Percentiles rank a stretch among this genome's conserved stretches.
These are phyloP conservation scores for Monosporascus ibericus DNA, from an alignment of 2,329 filamentous ascomycete species.

Conservation along the genomic window DNA sequence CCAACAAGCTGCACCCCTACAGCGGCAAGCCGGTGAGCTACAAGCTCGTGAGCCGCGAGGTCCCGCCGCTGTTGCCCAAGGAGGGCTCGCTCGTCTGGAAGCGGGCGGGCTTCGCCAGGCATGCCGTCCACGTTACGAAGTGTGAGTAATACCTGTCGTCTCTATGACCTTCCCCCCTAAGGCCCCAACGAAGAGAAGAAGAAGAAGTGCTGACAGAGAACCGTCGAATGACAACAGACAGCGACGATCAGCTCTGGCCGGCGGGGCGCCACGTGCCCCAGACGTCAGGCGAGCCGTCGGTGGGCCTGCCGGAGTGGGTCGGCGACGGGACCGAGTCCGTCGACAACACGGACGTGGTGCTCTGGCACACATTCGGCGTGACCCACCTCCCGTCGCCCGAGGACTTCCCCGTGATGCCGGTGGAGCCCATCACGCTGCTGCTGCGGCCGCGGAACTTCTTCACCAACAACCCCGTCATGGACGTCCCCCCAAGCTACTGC, in stretches of 20 bases:
- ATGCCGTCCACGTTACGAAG: slow-evolving; percentile 83
- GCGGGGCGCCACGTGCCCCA: slow-evolving; percentile 85
- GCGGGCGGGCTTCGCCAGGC: slow-evolving; percentile 77
- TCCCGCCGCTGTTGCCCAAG: slow-evolving; percentile 73
- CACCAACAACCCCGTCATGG: slow-evolving; percentile 68
- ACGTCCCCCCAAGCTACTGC: slow-evolving; percentile 72
- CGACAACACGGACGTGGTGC: slow-evolving; percentile 77
- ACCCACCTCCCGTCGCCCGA: slow-evolving; percentile 86
- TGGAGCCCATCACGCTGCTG: slow-evolving; percentile 75
- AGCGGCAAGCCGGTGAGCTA: slow-evolving; percentile 80
- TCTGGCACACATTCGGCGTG: slow-evolving; percentile 92
- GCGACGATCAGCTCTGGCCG: slow-evolving; percentile 75
- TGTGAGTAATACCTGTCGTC: slow-evolving; percentile 50
- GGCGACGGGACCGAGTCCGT: slow-evolving; percentile 62
- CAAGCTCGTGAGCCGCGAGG: slow-evolving; percentile 84
- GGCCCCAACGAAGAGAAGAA: background rate
- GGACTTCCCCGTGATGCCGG: slow-evolving; percentile 90
- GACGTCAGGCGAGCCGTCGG: slow-evolving; percentile 71
- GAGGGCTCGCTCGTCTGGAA: slow-evolving; percentile 81
- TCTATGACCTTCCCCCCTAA: background rate
- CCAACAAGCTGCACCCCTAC: slow-evolving; percentile 76
- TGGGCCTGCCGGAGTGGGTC: slow-evolving; percentile 72
- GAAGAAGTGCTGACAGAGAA: background rate
- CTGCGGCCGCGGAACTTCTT: slow-evolving; percentile 81
- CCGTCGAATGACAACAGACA: slow-evolving; percentile 44